Base-by-base conservation (phyloP, 176 grass and related monocot species). In the Hordeum marinum region DNA sequence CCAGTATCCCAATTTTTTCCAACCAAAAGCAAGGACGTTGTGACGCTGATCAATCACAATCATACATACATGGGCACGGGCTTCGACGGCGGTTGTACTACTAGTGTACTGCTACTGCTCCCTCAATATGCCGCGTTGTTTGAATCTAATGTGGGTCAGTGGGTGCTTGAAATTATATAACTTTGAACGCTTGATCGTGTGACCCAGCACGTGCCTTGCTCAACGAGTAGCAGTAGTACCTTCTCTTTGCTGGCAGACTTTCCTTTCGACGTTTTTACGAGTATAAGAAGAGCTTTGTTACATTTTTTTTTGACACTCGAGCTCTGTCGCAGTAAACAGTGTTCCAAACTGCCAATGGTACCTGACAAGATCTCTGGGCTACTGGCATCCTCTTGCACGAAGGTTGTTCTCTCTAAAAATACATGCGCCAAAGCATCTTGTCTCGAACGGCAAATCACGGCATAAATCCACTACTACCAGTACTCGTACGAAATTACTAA, bases 21-120 rank as follows among this genome's bases (percentile, higher is more conserved):
- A 21, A 57, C 54, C 17, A 57, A 57, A 57, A 21, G 54, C 21
- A 71, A 71, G 39, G 37, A 71, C 68, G n/a, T 14, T 29, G 60
- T 36, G 69, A 36, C 9, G 61, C 48, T 31, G 82, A 27, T 68
- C 69, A 81, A 85, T 89, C 82, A 80, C 7, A 21, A 52, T 52
- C 54, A 57, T 18, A 57, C 54, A 57, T 18, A 57, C 75, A 18
- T n/a, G 68, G 60, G 0, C 82, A 80, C 68, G 7, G 17, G 11
- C 80, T 17, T 75, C 87, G 14, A 80, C 55, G 25, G 41, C 63
- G 52, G 80, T 66, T 29, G 70, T 14, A 32, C 20, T 39, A 9
- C 8, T 57, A 41, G 26, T 7, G 26, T 7, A 26, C 4, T 9
- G 9, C 57, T 39, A 39, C 36, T n/a, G 40, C 42, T 12, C 9